Evolutionary conservation across 305 asterid species (phyloP), one percentile per base, ranked within the genome.

Genomic region (Euphrasia arctica): DNA sequence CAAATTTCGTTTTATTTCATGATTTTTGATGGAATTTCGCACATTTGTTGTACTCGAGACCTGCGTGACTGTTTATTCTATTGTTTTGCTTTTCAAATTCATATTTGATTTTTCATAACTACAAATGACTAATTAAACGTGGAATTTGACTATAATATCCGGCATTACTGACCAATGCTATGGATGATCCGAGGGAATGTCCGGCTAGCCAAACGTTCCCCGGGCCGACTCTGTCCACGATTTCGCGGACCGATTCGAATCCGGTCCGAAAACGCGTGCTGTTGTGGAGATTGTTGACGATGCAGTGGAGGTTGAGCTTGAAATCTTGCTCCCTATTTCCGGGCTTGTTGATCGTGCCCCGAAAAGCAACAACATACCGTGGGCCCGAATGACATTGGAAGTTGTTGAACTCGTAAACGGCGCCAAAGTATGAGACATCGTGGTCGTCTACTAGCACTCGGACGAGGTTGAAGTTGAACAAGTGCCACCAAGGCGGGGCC

Each of bases 401-500:
- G 43, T 65, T 75, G 61, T 18, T 31, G 34, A 52, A 74, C 72
- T 89, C 83, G 25, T 62, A 85, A 6, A 90, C 41, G 42, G 88
- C 87, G 4, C 97, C 91, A 13, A 85, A 90, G 65, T 62, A 41
- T 0, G 95, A 90, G 13, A 48, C 62, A 49, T 90, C 95, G 12
- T 75, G 77, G 11, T 69, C 68, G 71, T 87, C 89, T 0, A 69
- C 66, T 0, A 90, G 79, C 0, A 62, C 60, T 5, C 75, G 74
- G 75, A 31, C 14, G 10, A 81, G 27, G 1, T 18, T 63, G 76
- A 90, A 85, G 42, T 77, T 58, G 72, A 87, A 85, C 29, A 67
- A 84, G 1, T 80, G 71, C 92, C 95, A 90, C 96, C 95, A 87
- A 0, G 85, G 84, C 0, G 85, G 78, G 34, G 95, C 96, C 15